Evolutionary conservation across 192 early-diverging fungal genomes (phyloP), one percentile per base, ranked within the genome.

Genomic region (Coemansia sp.): DNA sequence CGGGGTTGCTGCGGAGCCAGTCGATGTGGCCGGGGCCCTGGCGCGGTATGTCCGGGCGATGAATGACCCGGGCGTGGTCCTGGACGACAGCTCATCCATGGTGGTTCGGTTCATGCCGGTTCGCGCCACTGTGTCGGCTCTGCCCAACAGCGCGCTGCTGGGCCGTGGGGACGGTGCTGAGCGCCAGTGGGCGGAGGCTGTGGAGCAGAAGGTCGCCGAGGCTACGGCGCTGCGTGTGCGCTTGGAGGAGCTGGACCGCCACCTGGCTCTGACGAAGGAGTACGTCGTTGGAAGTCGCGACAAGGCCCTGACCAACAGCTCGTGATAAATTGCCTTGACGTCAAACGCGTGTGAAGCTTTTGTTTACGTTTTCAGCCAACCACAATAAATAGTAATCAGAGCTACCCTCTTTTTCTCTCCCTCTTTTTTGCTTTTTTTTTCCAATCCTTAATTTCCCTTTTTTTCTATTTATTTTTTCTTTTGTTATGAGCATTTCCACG

Each of bases 241-340:
- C 7, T 59, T 83, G 36, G 50, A 37, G 42, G 51, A 62, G 14
- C 38, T 77, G 36, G 80, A 83, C 67, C 68, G 65, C 6, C 80
- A 78, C 41, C 61, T 83, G 41, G 80, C 80, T 8, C 64, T 77
- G 50, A 70, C 80, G 15, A 65, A 51, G 41, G 80, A 83, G 42
- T 74, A 75, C 45, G 51, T 58, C 11, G 11, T 64, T 2, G 55
- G 37, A 14, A 25, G 59, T 11, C 73, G 67, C 29, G 78, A 75
- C 37, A 63, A 66, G 63, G 1, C 41, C 44, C 9, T 21, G 19
- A 38, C 5, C 34, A 23, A 19, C 57, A 63, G 48, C 17, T 31
- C 32, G 1, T 50, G 31, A 23, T 42, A 25, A 50, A n/a, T 4
- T 19, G 7, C 44, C 15, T 19, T 12, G 3, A 29, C 31, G 12